phyloP scores from a whole-genome alignment of 371 early-diverging fungal genomes.

The Rhizopus stolonifer region DNA sequence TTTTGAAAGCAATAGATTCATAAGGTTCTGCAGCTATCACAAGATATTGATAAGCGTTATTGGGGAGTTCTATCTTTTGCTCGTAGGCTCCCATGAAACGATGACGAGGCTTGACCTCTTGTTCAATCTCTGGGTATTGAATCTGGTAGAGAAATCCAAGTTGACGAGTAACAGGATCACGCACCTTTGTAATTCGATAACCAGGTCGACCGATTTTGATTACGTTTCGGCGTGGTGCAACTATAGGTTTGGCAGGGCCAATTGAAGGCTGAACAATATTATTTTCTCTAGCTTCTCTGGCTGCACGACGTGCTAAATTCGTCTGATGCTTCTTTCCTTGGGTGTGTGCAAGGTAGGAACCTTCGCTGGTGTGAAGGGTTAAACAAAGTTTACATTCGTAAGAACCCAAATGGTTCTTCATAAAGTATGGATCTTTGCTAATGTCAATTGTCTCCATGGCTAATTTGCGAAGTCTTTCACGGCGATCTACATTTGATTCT shows the following conservation, averaged over 20 bases:
- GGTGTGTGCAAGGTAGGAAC: constrained; percentile 95
- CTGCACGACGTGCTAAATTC: constrained; percentile 91
- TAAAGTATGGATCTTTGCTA: constrained; percentile 96
- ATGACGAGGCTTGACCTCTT: constrained; percentile 79
- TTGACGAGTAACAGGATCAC: constrained; percentile 86
- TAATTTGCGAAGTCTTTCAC: constrained; percentile 93
- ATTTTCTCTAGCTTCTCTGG: constrained; percentile 82
- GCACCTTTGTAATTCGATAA: constrained; percentile 92
- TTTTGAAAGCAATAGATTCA: constrained; percentile 93
- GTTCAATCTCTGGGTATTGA: constrained; percentile 88
- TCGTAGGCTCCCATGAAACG: constrained; percentile 99
- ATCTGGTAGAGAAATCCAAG: constrained; percentile 93
- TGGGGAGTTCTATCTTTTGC: constrained; percentile 90
- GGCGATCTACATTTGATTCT: constrained; percentile 90
- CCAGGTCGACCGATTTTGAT: constrained; percentile 98
- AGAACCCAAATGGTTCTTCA: constrained; percentile 97
- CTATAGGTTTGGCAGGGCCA: constrained; percentile 49
- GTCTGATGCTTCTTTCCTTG: constrained; percentile 99
- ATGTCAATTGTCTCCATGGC: constrained; percentile 97
- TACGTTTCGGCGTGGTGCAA: constrained; percentile 56
- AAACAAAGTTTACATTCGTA: constrained; percentile 97
- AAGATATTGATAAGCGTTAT: constrained; percentile 89
- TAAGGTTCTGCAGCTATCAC: constrained; percentile 97
- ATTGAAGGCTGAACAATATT: constrained; percentile 55
- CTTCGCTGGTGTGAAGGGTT: constrained; percentile 95